Percentiles rank a stretch among this genome's conserved stretches.
These are phyloP conservation scores for Carallia brachiata DNA, from an alignment of 345 rosid species.

Conservation along the genomic window DNA sequence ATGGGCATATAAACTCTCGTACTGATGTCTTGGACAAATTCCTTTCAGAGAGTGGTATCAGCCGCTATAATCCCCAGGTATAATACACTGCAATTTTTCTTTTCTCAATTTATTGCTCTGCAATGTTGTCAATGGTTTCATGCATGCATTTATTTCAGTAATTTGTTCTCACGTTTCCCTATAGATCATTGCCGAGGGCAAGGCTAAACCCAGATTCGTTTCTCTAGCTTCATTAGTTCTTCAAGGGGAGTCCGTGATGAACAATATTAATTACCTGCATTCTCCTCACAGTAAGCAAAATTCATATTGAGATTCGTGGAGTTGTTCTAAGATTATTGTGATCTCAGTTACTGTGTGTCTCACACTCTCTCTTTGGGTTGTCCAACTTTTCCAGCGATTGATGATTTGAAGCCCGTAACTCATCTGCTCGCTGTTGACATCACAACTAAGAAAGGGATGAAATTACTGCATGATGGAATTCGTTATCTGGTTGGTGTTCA, in stretches of 20 bases:
- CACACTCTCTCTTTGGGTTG: constrained; percentile 11
- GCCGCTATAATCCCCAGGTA: constrained; percentile 96
- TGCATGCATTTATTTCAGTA: not conserved
- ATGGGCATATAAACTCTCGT: constrained; percentile 76
- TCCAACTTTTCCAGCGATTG: constrained; percentile 54
- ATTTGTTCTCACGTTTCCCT: constrained; percentile 23
- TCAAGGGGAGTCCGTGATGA: constrained; percentile 56
- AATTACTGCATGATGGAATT: constrained; percentile 82
- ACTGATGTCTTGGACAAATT: constrained; percentile 87
- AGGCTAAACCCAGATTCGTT: constrained; percentile 60
- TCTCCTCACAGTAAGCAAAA: constrained; percentile 71
- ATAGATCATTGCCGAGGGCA: constrained; percentile 67
- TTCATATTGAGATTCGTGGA: constrained; percentile 6
- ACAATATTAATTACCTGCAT: constrained; percentile 79
- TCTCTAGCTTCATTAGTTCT: constrained; percentile 62
- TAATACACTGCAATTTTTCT: constrained; percentile 15
- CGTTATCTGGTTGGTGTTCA: constrained; percentile 66
- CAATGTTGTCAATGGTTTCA: not conserved
- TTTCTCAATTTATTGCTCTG: not conserved
- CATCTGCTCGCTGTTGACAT: constrained; percentile 91
- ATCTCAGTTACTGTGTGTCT: not conserved
- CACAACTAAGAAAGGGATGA: constrained; percentile 68
- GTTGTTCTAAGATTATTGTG: not conserved
- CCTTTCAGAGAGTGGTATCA: constrained; percentile 77
- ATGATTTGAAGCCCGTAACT: constrained; percentile 90